Evolutionary conservation across 305 asterid species (phyloP).

Genomic region (Fraxinus xanthoxyloides): DNA sequence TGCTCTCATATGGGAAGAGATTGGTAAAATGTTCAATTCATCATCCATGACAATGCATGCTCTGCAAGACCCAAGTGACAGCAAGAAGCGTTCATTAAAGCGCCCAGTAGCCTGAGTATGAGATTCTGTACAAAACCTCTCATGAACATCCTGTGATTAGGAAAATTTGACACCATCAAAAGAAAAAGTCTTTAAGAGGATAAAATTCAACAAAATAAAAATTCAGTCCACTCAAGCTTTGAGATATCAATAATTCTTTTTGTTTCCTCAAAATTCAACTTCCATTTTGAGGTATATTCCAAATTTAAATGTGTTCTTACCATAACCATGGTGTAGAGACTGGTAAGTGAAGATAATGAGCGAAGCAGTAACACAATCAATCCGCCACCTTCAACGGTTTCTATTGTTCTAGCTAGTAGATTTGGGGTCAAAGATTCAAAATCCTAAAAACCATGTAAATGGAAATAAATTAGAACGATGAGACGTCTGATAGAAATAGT

Average conservation of each 20-base stretch:
- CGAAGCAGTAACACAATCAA: slow-evolving; percentile 83
- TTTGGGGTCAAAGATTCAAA: slow-evolving; percentile 96
- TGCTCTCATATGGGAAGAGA: slow-evolving; percentile 86
- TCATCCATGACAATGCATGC: slow-evolving; percentile 93
- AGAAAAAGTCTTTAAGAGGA: slow-evolving; percentile 3
- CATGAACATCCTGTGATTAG: slow-evolving; percentile 83
- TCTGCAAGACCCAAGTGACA: slow-evolving; percentile 87
- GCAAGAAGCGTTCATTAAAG: slow-evolving; percentile 91
- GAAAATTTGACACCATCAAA: slow-evolving; percentile 23
- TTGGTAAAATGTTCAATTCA: slow-evolving; percentile 79
- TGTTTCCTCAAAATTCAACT: background rate
- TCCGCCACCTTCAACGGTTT: slow-evolving; percentile 99
- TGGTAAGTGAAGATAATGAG: slow-evolving; percentile 78
- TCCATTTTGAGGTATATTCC: background rate
- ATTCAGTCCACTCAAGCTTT: background rate
- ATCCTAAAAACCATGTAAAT: slow-evolving; percentile 45
- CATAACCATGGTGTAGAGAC: slow-evolving; percentile 92
- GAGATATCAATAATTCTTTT: background rate
- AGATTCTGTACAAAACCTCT: slow-evolving; percentile 90
- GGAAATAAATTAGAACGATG: slow-evolving; percentile 5
- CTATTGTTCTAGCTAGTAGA: slow-evolving; percentile 93
- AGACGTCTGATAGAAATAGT: slow-evolving; percentile 2
- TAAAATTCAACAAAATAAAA: background rate
- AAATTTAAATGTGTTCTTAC: slow-evolving; percentile 35
- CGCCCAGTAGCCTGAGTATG: slow-evolving; percentile 74